phyloP scores from a whole-genome alignment of 805 yeast species.

The Vanderwaltozyma verrucispora region DNA sequence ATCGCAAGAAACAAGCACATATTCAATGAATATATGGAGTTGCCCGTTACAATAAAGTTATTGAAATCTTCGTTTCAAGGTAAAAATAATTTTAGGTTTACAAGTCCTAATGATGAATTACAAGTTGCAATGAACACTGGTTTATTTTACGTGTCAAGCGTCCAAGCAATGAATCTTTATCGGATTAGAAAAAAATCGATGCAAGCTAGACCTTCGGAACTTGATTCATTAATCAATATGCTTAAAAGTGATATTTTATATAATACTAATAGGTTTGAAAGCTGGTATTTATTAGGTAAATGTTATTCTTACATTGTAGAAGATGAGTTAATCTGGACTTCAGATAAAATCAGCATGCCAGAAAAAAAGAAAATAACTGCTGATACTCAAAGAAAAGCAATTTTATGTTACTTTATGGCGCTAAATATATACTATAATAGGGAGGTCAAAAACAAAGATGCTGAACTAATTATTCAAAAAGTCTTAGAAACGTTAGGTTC shows the following conservation, averaged over 20 bases:
- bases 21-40: constrained; percentile 39
- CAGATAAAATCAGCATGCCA: constrained; percentile 60
- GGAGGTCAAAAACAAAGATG: constrained; percentile 6
- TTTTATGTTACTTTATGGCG: constrained; percentile 70
- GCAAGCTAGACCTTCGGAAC: constrained; percentile 74
- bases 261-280: constrained; percentile 61
- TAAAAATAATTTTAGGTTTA: constrained; percentile 22
- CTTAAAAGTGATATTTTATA: constrained; percentile 57
- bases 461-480: constrained; percentile 9
- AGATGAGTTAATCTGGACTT: constrained; percentile 86
- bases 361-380: constrained; percentile 58
- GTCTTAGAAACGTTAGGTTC: constrained; percentile 16
- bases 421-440: constrained; percentile 5
- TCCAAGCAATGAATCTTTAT: constrained; percentile 25
- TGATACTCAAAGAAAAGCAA: constrained; percentile 51
- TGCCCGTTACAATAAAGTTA: constrained; percentile 34
- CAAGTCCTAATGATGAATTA: constrained; percentile 26
- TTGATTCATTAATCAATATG: constrained; percentile 61
- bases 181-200: constrained; percentile 60
- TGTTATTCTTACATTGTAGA: constrained; percentile 72
- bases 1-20: constrained; percentile 37
- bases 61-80: constrained; percentile 48
- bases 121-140: constrained; percentile 55
- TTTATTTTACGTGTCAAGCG: constrained; percentile 36
- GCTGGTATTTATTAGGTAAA: constrained; percentile 79